These are phyloP conservation scores for Penicillium sp. DNA, from an alignment of 2,329 filamentous ascomycete genomes.

Conservation along the genomic window DNA sequence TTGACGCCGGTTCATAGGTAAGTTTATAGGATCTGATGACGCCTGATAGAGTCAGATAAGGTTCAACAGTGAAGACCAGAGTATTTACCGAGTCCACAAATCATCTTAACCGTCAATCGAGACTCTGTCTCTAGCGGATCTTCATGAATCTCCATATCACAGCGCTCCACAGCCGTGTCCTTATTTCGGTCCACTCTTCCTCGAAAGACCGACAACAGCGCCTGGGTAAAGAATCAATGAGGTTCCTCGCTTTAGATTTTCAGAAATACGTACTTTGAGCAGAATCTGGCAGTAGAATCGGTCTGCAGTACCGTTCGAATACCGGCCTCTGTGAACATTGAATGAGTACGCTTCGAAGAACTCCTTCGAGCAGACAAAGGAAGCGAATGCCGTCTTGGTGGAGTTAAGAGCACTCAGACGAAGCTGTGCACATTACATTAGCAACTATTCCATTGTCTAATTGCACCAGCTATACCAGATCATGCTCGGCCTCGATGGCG, in stretches of 20 bases:
- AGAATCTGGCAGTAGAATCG: conserved; percentile 57
- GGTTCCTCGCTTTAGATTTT: conserved; percentile 14
- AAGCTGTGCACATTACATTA: conserved; percentile 42
- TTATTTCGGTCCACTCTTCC: conserved; percentile 54
- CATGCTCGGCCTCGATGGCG: conserved; percentile 56
- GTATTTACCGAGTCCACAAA: conserved; percentile 53
- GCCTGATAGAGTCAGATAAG: conserved; percentile 34
- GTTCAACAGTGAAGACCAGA: background rate
- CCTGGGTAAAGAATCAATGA: conserved; percentile 27
- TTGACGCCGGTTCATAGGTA: conserved; percentile 57
- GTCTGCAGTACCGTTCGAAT: conserved; percentile 29
- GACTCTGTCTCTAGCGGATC: conserved; percentile 54
- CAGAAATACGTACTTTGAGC: conserved; percentile 45
- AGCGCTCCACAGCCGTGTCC: conserved; percentile 57
- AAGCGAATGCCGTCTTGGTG: conserved; percentile 60
- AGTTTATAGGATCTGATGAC: conserved; percentile 62
- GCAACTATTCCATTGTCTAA: background rate
- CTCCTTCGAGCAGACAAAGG: conserved; percentile 51
- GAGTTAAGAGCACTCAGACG: conserved; percentile 58
- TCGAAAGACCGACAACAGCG: conserved; percentile 60
- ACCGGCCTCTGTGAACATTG: conserved; percentile 23
- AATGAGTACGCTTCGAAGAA: conserved; percentile 58
- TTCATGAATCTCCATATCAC: conserved; percentile 58
- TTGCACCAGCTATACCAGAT: conserved; percentile 41
- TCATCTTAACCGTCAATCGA: conserved; percentile 57